Percentiles rank a stretch among this genome's conserved stretches.
Evolutionary conservation across 306 rosid species (phyloP).

Genomic region (Dryas drummondii): DNA sequence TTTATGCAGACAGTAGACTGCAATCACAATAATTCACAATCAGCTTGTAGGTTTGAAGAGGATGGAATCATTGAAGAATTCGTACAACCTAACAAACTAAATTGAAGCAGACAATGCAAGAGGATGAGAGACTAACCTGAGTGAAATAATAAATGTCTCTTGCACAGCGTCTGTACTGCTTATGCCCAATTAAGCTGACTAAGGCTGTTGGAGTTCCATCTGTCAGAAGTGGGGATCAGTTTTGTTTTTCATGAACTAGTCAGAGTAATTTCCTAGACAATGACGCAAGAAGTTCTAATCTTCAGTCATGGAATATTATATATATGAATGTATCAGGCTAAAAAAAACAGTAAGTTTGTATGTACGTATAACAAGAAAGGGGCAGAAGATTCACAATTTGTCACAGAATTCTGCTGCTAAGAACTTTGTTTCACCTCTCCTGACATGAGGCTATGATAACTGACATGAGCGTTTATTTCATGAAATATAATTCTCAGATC

Average conservation of each 20-base stretch:
- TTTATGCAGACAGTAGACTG: constrained; percentile 83
- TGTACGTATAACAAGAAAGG: not conserved
- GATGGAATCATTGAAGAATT: not conserved
- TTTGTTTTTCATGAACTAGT: not conserved
- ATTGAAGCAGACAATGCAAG: constrained; percentile 15
- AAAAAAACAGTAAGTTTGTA: not conserved
- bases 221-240: constrained; percentile 34
- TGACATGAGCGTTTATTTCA: not conserved
- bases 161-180: constrained; percentile 87
- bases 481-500: not conserved
- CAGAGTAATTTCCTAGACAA: not conserved
- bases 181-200: constrained; percentile 84
- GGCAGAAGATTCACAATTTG: constrained; percentile 2
- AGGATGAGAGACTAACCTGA: constrained; percentile 56
- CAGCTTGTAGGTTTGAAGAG: constrained; percentile 24
- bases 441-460: not conserved
- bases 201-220: constrained; percentile 91
- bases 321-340: not conserved
- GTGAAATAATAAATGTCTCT: constrained; percentile 87
- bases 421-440: not conserved
- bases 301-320: not conserved
- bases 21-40: constrained; percentile 10
- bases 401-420: not conserved
- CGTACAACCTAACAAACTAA: constrained; percentile 2
- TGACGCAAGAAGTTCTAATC: not conserved